Evolutionary conservation across 192 early-diverging fungal genomes (phyloP).

Genomic region (Coemansia sp.): DNA sequence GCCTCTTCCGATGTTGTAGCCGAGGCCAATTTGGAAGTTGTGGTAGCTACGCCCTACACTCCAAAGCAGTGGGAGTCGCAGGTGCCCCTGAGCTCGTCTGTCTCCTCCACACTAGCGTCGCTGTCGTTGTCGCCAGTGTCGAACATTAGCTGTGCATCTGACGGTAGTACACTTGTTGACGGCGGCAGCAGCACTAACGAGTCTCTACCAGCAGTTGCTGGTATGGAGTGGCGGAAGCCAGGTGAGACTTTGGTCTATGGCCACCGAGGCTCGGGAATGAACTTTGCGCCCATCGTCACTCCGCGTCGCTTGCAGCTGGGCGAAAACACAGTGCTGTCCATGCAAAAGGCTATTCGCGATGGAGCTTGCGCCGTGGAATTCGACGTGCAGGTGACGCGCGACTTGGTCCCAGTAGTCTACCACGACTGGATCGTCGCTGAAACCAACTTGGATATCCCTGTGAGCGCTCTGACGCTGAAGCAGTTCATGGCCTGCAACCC

Average conservation of each 20-base stretch:
- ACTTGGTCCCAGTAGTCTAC: constrained; percentile 82
- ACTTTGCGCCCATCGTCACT: constrained; percentile 46
- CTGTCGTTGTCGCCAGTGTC: not conserved
- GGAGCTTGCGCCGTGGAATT: constrained; percentile 92
- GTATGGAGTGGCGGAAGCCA: constrained; percentile 22
- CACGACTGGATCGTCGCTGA: constrained; percentile 88
- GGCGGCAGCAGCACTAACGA: not conserved
- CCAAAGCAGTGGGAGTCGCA: constrained; percentile 1
- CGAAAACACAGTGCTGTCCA: constrained; percentile 88
- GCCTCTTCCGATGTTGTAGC: constrained; percentile 30
- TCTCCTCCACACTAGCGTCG: not conserved
- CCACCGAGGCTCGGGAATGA: constrained; percentile 88
- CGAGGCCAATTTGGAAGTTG: constrained; percentile 33
- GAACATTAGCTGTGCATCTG: not conserved
- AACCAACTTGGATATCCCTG: constrained; percentile 66
- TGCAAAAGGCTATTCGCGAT: constrained; percentile 75
- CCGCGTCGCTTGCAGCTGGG: constrained; percentile 73
- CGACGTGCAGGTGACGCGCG: constrained; percentile 92
- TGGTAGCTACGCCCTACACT: constrained; percentile 39
- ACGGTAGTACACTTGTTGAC: not conserved
- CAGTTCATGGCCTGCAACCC: constrained; percentile 66
- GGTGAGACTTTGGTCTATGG: constrained; percentile 66
- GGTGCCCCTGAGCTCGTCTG: not conserved
- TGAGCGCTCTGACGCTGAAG: constrained; percentile 64
- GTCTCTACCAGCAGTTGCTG: not conserved